A percentile compares a stretch with the other conserved stretches of the same genome.
Evolutionary conservation across 176 grass and related monocot species (phyloP).

Genomic region (Cenchrus purpureus): DNA sequence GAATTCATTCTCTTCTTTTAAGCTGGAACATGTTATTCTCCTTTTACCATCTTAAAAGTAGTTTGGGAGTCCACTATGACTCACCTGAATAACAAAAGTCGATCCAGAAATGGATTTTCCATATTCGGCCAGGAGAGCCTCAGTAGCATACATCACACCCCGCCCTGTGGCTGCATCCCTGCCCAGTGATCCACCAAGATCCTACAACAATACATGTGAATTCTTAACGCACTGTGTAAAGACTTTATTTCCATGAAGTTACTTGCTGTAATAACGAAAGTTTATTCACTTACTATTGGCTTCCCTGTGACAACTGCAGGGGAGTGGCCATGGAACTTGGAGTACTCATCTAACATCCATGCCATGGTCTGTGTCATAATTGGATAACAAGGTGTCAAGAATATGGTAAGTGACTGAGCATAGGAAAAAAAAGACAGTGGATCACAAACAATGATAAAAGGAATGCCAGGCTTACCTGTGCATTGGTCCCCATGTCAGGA

Average conservation of each 20-base stretch:
- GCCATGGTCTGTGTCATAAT: conserved; percentile 82
- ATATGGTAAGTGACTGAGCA: neutral
- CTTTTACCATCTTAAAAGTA: conserved; percentile 1
- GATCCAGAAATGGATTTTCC: conserved; percentile 83
- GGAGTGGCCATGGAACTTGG: conserved; percentile 96
- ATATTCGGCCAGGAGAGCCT: conserved; percentile 82
- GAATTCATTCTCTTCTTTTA: neutral
- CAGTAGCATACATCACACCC: conserved; percentile 81
- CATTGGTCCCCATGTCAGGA: conserved; percentile 96
- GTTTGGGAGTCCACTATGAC: neutral
- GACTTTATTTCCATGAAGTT: conserved; percentile 31
- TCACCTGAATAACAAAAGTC: conserved; percentile 90
- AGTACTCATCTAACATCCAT: conserved; percentile 98
- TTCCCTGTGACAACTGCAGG: conserved; percentile 96
- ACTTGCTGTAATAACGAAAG: conserved; percentile 7
- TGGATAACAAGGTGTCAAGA: neutral
- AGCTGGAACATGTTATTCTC: neutral
- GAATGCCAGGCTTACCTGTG: conserved; percentile 51
- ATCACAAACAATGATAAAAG: conserved; percentile 1
- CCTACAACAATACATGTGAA: conserved; percentile 50
- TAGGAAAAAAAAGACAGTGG: conserved; percentile 27
- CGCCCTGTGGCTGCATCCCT: conserved; percentile 95
- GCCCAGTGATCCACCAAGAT: conserved; percentile 95
- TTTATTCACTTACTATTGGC: conserved; percentile 74
- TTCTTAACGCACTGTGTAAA: neutral